phyloP scores from a whole-genome alignment of 2,329 filamentous ascomycete species.

The Fusarium mangiferae region DNA sequence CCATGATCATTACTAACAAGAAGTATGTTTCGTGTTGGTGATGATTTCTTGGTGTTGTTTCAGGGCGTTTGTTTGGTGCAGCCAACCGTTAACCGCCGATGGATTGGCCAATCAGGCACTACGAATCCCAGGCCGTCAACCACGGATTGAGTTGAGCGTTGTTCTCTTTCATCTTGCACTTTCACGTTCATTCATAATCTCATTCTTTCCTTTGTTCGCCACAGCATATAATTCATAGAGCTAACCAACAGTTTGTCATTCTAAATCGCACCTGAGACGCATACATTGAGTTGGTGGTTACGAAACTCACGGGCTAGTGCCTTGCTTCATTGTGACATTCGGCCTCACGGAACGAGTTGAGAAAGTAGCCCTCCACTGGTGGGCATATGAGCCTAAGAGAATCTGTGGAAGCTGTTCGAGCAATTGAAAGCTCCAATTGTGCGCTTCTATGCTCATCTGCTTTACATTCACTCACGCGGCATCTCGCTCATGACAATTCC shows the following conservation, averaged over 20 bases:
- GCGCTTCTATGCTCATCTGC: neutral
- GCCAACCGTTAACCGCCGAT: conserved; percentile 12
- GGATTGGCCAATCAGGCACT: conserved; percentile 8
- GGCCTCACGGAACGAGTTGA: neutral
- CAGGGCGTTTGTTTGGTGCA: neutral
- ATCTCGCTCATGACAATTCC: neutral
- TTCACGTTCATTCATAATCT: neutral
- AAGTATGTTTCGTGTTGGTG: neutral
- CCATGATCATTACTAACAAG: neutral
- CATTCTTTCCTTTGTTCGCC: neutral
- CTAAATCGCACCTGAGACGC: neutral
- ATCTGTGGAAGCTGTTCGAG: neutral
- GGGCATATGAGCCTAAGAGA: neutral
- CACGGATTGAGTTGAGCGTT: neutral
- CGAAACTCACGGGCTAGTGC: neutral
- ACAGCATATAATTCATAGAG: neutral
- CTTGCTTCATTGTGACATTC: neutral
- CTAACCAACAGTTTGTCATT: neutral
- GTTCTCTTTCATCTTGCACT: neutral
- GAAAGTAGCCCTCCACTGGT: neutral
- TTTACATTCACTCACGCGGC: neutral
- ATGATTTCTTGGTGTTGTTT: neutral
- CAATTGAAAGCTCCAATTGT: neutral
- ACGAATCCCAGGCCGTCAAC: neutral
- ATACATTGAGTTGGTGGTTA: neutral